These are phyloP conservation scores for Sugiyamaella smithiae DNA, from an alignment of 805 yeast genomes.

Conservation along the genomic window DNA sequence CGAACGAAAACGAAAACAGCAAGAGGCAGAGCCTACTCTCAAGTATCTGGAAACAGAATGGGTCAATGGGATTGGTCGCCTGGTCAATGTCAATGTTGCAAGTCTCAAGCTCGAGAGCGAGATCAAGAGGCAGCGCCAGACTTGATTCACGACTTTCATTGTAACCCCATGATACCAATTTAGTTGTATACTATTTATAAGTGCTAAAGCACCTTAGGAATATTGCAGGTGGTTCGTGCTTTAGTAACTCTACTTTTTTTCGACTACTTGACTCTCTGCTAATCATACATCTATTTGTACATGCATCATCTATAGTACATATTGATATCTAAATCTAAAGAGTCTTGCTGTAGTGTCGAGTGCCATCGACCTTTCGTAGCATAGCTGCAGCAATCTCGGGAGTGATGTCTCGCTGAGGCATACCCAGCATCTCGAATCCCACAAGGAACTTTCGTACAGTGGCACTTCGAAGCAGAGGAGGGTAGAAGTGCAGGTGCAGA, in stretches of 20 bases:
- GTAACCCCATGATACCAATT: too few relatives aligned
- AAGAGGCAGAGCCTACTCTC: constrained; percentile 20
- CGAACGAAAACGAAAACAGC: constrained; percentile 21
- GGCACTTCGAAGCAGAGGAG: constrained; percentile 71
- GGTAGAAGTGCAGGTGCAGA: constrained; percentile 76
- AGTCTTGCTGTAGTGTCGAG: constrained; percentile 23
- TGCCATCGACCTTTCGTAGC: constrained; percentile 34
- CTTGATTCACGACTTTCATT: too few relatives aligned
- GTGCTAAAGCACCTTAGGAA: background rate
- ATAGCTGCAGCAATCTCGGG: constrained; percentile 64
- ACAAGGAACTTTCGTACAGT: constrained; percentile 73
- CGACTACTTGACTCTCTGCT: too few relatives aligned
- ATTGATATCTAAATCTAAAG: too few relatives aligned
- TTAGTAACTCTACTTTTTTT: too few relatives aligned
- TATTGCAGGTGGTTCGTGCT: background rate
- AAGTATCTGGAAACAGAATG: constrained; percentile 25
- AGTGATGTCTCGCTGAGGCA: constrained; percentile 66
- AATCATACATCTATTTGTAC: too few relatives aligned
- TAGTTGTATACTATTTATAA: background rate
- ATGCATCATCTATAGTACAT: too few relatives aligned
- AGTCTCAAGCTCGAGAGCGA: constrained; percentile 16
- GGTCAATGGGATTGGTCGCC: constrained; percentile 19
- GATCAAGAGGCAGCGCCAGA: constrained; percentile 8
- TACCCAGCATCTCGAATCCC: constrained; percentile 59
- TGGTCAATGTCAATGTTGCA: constrained; percentile 25